phyloP scores from a whole-genome alignment of 768 basidiomycete genomes.

The Lentinula lateritia region DNA sequence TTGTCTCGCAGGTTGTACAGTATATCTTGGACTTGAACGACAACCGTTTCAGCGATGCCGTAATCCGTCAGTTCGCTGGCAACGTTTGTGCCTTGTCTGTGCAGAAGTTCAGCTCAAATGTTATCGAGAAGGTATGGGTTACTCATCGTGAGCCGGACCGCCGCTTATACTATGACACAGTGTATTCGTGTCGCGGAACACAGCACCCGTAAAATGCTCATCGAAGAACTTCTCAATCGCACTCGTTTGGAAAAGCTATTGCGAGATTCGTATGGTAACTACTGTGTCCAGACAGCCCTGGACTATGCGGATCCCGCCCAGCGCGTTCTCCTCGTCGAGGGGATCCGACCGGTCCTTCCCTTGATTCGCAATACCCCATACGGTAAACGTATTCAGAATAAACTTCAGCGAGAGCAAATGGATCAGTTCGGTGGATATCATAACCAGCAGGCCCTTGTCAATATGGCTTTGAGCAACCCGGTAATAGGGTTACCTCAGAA shows the following conservation, averaged over 20 bases:
- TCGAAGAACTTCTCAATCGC: slow-evolving; percentile 92
- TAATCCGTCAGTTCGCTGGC: slow-evolving; percentile 95
- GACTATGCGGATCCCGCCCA: slow-evolving; percentile 97
- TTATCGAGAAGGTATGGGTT: slow-evolving; percentile 81
- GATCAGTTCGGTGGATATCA: slow-evolving; percentile 61
- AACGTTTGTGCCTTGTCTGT: slow-evolving; percentile 97
- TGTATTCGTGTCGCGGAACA: slow-evolving; percentile 95
- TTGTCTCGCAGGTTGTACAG: slow-evolving; percentile 73
- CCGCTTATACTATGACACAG: slow-evolving; percentile 21
- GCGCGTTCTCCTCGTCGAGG: slow-evolving; percentile 88
- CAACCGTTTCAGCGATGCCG: slow-evolving; percentile 94
- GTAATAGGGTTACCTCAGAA: slow-evolving; percentile 39
- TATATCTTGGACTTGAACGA: slow-evolving; percentile 98
- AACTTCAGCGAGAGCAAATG: slow-evolving; percentile 91
- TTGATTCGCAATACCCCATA: slow-evolving; percentile 99
- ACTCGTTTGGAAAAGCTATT: slow-evolving; percentile 92
- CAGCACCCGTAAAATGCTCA: slow-evolving; percentile 87
- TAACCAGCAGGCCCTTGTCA: slow-evolving; percentile 54
- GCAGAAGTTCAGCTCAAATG: slow-evolving; percentile 99
- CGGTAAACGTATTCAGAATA: slow-evolving; percentile 98
- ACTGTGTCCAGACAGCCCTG: slow-evolving; percentile 93
- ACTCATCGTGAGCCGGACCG: background rate
- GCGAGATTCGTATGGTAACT: slow-evolving; percentile 95
- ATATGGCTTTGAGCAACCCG: slow-evolving; percentile 53
- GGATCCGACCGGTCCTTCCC: slow-evolving; percentile 96